Evolutionary conservation across 2,329 filamentous ascomycete genomes (phyloP).

Genomic region (Botrytis medusae): DNA sequence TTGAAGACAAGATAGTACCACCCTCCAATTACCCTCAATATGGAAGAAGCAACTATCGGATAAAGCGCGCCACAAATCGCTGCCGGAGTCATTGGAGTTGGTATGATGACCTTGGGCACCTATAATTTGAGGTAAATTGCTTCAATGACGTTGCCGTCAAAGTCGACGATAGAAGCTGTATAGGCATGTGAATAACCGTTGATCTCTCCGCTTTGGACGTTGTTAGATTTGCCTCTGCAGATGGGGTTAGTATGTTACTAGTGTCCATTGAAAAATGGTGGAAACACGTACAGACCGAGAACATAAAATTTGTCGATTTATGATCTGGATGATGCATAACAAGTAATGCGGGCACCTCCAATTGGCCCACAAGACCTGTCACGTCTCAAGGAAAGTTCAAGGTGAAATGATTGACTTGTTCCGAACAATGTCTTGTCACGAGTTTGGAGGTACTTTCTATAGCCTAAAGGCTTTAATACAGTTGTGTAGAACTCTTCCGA

Average conservation of each 20-base stretch:
- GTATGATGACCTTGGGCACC: not conserved
- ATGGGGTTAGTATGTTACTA: not conserved
- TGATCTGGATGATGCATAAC: not conserved
- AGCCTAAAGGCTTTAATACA: not conserved
- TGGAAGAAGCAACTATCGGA: not conserved
- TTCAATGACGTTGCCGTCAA: conserved; percentile 1
- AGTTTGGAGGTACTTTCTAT: not conserved
- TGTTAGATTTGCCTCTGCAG: not conserved
- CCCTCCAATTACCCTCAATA: not conserved
- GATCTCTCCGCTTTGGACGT: not conserved
- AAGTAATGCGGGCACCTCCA: not conserved
- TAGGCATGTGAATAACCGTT: not conserved
- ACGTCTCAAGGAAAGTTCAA: not conserved
- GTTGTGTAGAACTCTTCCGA: not conserved
- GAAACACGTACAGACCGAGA: not conserved
- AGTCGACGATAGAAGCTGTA: not conserved
- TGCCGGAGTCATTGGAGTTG: not conserved
- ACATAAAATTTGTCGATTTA: not conserved
- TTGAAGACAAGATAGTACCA: not conserved
- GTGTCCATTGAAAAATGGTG: not conserved
- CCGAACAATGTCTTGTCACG: not conserved
- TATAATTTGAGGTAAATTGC: not conserved
- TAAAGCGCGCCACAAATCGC: not conserved
- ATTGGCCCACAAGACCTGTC: not conserved
- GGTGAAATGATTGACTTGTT: not conserved